Evolutionary conservation across 2,329 filamentous ascomycete genomes (phyloP), one percentile per base, ranked within the genome.

Genomic region (Colletotrichum sidae): DNA sequence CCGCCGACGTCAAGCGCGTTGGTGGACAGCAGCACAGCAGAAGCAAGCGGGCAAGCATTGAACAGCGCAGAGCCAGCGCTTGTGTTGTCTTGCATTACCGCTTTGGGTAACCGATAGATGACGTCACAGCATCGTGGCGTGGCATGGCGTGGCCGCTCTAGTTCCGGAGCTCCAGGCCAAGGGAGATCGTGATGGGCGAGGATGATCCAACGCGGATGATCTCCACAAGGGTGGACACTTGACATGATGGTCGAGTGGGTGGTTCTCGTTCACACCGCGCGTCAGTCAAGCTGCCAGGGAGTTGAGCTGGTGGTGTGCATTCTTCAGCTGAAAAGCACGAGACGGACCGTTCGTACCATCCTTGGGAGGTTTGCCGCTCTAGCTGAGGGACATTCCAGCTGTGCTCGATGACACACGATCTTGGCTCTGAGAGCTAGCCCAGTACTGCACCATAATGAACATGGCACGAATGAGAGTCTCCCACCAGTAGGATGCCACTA

Each of bases 1-100:
- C 64, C 64, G 60, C 64, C 64, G 64, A 67, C 64, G 60, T 67
- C 64, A 67, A 65, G 53, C 55, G 52, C 62, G 58, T 62, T 41
- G 52, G 39, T 62, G 45, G 13, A 47, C 33, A 15, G 7, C 33
- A 45, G 42, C 47, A 25, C 25, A 25, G 25, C 25, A 25, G 4
- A 25, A 25, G 25, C 25, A 25, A 25, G 25, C 25, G 25, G 4
- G 25, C 25, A 25, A 25, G 25, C 25, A 25, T 25, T 25, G 25
- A 25, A 25, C 25, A 25, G 25, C 25, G 25, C 25, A 25, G 25
- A 25, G 4, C 25, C 25, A 25, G 25, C 25, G 25, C 25, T 25
- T 25, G 25, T 25, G 25, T 25, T 25, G 25, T 25, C 25, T 25
- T 25, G 25, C 25, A 25, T 51, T 57, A 15, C 47, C 51, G 62